Percentiles rank a stretch among this genome's conserved stretches.
Conservation (phyloP, 2,329 filamentous ascomycete genomes). For the Phialophora macrospora region DNA sequence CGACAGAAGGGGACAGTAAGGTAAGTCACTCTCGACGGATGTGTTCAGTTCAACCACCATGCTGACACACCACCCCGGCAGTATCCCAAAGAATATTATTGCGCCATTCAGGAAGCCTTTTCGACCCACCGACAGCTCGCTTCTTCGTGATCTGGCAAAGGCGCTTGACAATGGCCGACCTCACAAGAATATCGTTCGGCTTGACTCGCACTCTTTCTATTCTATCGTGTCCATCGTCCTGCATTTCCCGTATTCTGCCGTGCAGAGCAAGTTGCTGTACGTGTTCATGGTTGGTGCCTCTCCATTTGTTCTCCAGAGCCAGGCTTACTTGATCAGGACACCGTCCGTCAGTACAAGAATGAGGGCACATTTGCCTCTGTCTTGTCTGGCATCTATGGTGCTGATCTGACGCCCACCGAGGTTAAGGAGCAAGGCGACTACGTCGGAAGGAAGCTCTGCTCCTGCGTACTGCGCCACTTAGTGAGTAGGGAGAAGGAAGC, state of each 20-base stretch:
- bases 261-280: constrained; percentile 31
- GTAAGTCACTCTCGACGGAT: constrained; percentile 13
- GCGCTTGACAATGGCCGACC: constrained; percentile 25
- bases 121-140: constrained; percentile 18
- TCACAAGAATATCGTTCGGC: constrained; percentile 23
- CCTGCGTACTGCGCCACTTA: constrained; percentile 22
- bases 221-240: constrained; percentile 28
- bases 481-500: constrained; percentile 19
- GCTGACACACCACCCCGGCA: constrained; percentile 11
- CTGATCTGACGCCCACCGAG: constrained; percentile 4
- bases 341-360: constrained; percentile 23
- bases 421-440: constrained; percentile 16
- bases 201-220: constrained; percentile 29
- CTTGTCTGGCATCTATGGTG: constrained; percentile 11
- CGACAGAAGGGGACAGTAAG: constrained; percentile 22
- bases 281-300: constrained; percentile 29
- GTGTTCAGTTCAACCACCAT: not conserved
- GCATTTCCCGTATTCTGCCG: constrained; percentile 29
- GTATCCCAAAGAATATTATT: constrained; percentile 26
- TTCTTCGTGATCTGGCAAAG: constrained; percentile 24
- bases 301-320: not conserved
- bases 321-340: constrained; percentile 18
- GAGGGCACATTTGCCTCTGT: constrained; percentile 8
- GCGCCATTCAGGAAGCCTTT: constrained; percentile 21
- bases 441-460: constrained; percentile 19